A percentile compares a stretch with the other conserved stretches of the same genome.
Evolutionary conservation across 176 grass and related monocot genomes (phyloP).

Genomic region (Puccinellia tenuiflora): DNA sequence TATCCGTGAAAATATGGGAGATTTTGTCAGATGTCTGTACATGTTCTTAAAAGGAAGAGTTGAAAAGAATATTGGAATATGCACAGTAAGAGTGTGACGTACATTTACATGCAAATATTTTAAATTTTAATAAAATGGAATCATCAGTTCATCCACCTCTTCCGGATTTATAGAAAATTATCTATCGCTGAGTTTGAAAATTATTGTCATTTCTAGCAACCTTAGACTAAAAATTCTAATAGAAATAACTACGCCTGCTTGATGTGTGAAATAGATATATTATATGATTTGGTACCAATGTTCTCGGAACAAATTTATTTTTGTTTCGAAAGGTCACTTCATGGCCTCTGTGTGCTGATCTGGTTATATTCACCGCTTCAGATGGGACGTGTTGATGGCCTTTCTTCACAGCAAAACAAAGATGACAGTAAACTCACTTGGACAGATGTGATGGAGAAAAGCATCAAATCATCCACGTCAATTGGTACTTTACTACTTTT

Average conservation of each 20-base stretch:
- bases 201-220: neutral
- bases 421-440: constrained; percentile 66
- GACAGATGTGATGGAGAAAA: constrained; percentile 69
- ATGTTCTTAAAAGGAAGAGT: neutral
- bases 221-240: neutral
- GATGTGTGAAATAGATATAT: neutral
- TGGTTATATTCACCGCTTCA: constrained; percentile 37
- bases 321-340: constrained; percentile 13
- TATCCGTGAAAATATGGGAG: neutral
- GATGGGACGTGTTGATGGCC: constrained; percentile 76
- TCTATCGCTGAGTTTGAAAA: neutral
- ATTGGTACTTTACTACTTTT: constrained; percentile 40
- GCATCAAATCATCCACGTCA: constrained; percentile 25
- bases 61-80: neutral
- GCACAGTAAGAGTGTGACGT: neutral
- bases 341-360: constrained; percentile 28
- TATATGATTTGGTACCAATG: constrained; percentile 6
- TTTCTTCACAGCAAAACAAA: constrained; percentile 74
- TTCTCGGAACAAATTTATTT: neutral
- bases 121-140: neutral
- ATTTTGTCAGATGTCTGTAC: neutral
- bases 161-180: neutral
- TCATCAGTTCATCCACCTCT: neutral
- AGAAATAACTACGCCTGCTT: neutral
- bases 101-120: neutral